phyloP scores from a whole-genome alignment of 257 asterid genomes.

The Leptodermis oblonga region DNA sequence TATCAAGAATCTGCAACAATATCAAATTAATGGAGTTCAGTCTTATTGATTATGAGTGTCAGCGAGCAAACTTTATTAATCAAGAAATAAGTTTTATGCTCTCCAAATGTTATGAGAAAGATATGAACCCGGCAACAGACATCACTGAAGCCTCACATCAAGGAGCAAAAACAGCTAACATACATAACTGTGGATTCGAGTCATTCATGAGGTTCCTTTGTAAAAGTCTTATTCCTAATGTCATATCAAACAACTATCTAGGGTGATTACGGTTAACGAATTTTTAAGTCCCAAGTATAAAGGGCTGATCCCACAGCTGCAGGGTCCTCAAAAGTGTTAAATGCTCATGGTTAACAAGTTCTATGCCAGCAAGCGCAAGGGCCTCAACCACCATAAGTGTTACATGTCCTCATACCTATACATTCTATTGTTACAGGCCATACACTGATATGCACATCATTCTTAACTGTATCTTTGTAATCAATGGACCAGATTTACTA shows the following conservation, averaged over 20 bases:
- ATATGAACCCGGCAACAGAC: background rate
- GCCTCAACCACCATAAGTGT: background rate
- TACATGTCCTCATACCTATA: background rate
- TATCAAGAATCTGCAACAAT: conserved; percentile 62
- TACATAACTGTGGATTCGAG: background rate
- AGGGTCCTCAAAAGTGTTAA: background rate
- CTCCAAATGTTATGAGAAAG: background rate
- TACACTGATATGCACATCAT: background rate
- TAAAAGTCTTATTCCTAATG: background rate
- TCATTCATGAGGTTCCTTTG: too few relatives aligned
- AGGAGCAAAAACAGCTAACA: background rate
- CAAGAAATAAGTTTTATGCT: background rate
- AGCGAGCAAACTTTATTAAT: background rate
- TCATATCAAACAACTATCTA: background rate
- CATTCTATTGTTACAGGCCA: background rate
- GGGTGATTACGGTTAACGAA: too few relatives aligned
- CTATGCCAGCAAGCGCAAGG: background rate
- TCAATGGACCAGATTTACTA: background rate
- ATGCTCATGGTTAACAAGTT: background rate
- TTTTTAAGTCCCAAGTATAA: background rate
- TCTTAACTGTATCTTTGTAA: too few relatives aligned
- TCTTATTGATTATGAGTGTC: background rate
- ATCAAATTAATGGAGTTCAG: conserved; percentile 21
- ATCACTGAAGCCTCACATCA: background rate
- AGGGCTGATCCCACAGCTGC: conserved; percentile 1